These are phyloP conservation scores for Macadamia tetraphylla DNA, from an alignment of 164 flowering plant genomes.

Conservation along the genomic window DNA sequence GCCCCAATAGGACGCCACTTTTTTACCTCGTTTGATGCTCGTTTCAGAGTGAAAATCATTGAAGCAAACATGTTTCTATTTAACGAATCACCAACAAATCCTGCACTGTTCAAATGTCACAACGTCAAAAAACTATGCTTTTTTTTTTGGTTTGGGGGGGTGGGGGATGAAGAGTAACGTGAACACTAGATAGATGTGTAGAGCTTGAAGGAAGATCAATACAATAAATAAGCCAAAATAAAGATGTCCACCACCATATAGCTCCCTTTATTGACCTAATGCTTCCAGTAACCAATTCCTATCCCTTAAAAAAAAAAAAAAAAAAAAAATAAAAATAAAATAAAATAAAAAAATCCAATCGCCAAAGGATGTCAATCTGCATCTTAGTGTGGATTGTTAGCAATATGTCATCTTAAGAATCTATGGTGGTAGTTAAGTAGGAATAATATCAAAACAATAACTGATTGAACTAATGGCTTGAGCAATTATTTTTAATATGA, in stretches of 20 bases:
- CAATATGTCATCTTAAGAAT: neutral
- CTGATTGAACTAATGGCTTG: too few relatives aligned
- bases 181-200: too few relatives aligned
- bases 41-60: slow-evolving; percentile 68
- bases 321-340: too few relatives aligned
- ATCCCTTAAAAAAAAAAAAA: too few relatives aligned
- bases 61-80: slow-evolving; percentile 98
- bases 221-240: neutral
- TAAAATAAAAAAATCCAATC: too few relatives aligned
- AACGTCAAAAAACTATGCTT: slow-evolving; percentile 14
- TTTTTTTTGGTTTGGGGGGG: too few relatives aligned
- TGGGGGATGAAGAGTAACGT: too few relatives aligned
- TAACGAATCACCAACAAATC: slow-evolving; percentile 94
- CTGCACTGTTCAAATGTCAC: slow-evolving; percentile 59
- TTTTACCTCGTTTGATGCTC: slow-evolving; percentile 57
- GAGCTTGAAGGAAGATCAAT: too few relatives aligned
- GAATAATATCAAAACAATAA: neutral
- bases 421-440: neutral
- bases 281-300: too few relatives aligned
- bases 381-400: neutral
- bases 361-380: neutral
- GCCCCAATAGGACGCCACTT: slow-evolving; percentile 97
- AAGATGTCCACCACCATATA: neutral
- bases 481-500: too few relatives aligned
- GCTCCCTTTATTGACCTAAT: neutral